These are phyloP conservation scores for Cryptosporidium canis DNA, from an alignment of 169 alveolate genomes.

Conservation along the genomic window DNA sequence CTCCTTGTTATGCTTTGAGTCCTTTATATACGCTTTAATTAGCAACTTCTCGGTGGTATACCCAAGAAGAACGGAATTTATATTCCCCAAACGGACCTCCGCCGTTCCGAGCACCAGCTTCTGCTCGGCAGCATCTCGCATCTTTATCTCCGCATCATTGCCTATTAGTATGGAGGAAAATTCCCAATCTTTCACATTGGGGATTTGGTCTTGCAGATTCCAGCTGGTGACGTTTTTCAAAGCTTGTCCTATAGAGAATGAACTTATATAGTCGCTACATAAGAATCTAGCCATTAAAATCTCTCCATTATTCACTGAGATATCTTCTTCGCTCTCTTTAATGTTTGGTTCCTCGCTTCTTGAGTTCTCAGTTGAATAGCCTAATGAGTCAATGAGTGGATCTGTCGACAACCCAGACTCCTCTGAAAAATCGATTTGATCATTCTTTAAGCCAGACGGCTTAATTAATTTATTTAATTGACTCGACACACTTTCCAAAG, in stretches of 20 bases:
- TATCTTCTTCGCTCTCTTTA: not conserved
- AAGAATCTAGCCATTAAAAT: slow-evolving; percentile 29
- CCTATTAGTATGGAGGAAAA: not conserved
- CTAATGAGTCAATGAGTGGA: not conserved
- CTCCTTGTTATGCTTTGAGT: not conserved
- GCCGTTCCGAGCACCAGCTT: slow-evolving; percentile 23
- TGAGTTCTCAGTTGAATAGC: not conserved
- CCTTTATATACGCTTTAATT: slow-evolving; percentile 24
- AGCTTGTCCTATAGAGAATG: slow-evolving; percentile 46
- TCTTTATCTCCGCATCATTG: not conserved
- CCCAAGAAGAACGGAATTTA: slow-evolving; percentile 23
- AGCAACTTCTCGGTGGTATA: slow-evolving; percentile 42
- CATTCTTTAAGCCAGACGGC: not conserved
- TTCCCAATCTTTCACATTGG: slow-evolving; percentile 43
- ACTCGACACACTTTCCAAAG: slow-evolving; percentile 19
- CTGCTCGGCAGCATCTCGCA: slow-evolving; percentile 14
- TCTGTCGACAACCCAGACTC: not conserved
- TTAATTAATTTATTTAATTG: not conserved
- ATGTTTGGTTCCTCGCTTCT: not conserved
- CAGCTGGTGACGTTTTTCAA: slow-evolving; percentile 40
- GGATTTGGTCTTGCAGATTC: slow-evolving; percentile 44
- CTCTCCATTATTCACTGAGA: slow-evolving; percentile 46
- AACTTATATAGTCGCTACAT: slow-evolving; percentile 52
- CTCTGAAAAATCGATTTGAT: not conserved
- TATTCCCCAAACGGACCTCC: slow-evolving; percentile 39